phyloP scores from a whole-genome alignment of 1,284 basidiomycete species.

The Laetiporus sulphureus region DNA sequence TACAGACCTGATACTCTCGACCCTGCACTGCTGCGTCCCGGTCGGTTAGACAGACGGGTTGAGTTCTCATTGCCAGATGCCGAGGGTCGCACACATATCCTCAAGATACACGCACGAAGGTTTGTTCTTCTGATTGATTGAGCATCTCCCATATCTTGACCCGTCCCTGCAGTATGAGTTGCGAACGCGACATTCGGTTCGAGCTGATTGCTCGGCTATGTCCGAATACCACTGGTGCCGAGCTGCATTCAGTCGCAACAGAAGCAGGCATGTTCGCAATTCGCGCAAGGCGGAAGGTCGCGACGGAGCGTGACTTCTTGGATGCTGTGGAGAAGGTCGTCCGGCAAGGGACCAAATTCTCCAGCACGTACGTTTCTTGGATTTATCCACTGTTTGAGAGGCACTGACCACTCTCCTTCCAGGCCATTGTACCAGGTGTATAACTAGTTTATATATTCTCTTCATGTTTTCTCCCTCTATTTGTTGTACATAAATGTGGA shows the following conservation, averaged over 20 bases:
- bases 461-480: slow-evolving; percentile 2
- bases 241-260: slow-evolving; percentile 93
- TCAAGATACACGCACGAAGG: slow-evolving; percentile 96
- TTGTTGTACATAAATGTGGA: not conserved
- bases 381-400: not conserved
- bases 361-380: slow-evolving; percentile 61
- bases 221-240: slow-evolving; percentile 97
- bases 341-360: slow-evolving; percentile 96
- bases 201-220: slow-evolving; percentile 96
- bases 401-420: slow-evolving; percentile 2
- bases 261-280: slow-evolving; percentile 99
- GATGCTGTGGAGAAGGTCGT: slow-evolving; percentile 99
- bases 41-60: slow-evolving; percentile 92
- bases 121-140: slow-evolving; percentile 26
- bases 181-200: slow-evolving; percentile 95
- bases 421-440: slow-evolving; percentile 38
- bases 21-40: slow-evolving; percentile 93
- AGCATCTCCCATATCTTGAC: slow-evolving; percentile 4
- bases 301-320: slow-evolving; percentile 95
- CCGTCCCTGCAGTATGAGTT: slow-evolving; percentile 75
- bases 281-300: slow-evolving; percentile 92
- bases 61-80: slow-evolving; percentile 96
- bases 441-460: slow-evolving; percentile 19
- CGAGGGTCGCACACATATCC: slow-evolving; percentile 94
- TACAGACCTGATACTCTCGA: slow-evolving; percentile 94